Percentiles rank a stretch among this genome's conserved stretches.
Conservation (phyloP, 495 filamentous ascomycete genomes). For the Aspergillus funiculosus region DNA sequence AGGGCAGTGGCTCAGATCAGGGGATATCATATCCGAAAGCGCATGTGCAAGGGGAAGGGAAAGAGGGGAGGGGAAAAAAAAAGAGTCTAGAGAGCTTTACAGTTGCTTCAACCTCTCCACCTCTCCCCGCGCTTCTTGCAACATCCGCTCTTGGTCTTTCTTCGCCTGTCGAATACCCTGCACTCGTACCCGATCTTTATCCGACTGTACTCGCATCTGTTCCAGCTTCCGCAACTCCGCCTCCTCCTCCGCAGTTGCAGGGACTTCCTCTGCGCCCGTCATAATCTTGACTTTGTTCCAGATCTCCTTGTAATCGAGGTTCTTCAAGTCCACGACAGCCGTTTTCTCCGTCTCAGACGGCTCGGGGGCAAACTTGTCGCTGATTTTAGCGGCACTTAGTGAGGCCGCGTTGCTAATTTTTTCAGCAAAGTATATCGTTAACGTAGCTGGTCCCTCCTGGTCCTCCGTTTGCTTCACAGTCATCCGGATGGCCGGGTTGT, state of each 20-base stretch:
- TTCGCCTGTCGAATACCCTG: conserved; percentile 54
- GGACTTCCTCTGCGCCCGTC: conserved; percentile 60
- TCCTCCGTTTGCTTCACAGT: conserved; percentile 62
- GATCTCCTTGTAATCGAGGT: conserved; percentile 50
- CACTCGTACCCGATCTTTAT: conserved; percentile 49
- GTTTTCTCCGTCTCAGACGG: conserved; percentile 30
- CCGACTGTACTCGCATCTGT: conserved; percentile 46
- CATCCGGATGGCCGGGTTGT: conserved; percentile 83
- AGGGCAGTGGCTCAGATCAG: background rate
- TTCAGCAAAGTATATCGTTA: conserved; percentile 69
- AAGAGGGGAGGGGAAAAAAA: conserved; percentile 15
- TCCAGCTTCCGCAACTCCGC: conserved; percentile 53
- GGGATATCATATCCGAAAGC: background rate
- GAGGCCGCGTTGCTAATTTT: conserved; percentile 29
- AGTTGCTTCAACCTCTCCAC: conserved; percentile 35
- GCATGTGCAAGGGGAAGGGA: conserved; percentile 10
- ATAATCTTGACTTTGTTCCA: conserved; percentile 58
- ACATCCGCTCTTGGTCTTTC: conserved; percentile 56
- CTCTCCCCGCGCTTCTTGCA: conserved; percentile 53
- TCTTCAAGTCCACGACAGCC: conserved; percentile 32
- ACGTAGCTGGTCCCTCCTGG: conserved; percentile 51
- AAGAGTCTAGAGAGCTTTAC: conserved; percentile 20
- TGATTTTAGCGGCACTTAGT: conserved; percentile 22
- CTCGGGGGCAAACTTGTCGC: conserved; percentile 35
- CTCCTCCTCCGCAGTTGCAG: conserved; percentile 55